Percentiles rank a stretch among this genome's conserved stretches.
phyloP scores from a whole-genome alignment of 495 filamentous ascomycete genomes.

The Talaromyces stipitatus region DNA sequence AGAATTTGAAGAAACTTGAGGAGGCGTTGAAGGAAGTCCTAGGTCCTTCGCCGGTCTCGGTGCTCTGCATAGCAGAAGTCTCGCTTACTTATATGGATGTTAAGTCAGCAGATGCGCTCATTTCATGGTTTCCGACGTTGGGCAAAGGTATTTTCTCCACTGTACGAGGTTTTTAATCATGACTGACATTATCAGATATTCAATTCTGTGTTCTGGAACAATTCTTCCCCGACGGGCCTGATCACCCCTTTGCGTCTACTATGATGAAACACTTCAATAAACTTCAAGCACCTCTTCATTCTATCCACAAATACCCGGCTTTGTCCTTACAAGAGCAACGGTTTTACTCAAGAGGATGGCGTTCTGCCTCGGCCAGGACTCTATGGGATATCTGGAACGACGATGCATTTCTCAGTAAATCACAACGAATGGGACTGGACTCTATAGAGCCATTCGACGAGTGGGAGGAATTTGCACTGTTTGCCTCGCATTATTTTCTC shows the following conservation, averaged over 20 bases:
- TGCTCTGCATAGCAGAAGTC: constrained; percentile 83
- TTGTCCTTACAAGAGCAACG: constrained; percentile 55
- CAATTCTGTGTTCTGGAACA: constrained; percentile 89
- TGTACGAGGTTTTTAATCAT: not conserved
- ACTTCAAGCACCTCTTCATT: constrained; percentile 66
- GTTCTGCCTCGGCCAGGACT: constrained; percentile 46
- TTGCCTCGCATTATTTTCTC: constrained; percentile 79
- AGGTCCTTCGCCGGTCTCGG: constrained; percentile 44
- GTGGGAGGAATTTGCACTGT: constrained; percentile 91
- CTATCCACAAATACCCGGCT: constrained; percentile 61
- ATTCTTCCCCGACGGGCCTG: constrained; percentile 64
- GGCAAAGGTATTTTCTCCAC: constrained; percentile 44
- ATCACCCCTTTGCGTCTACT: constrained; percentile 78
- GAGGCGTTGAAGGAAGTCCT: constrained; percentile 46
- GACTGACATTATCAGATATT: constrained; percentile 17
- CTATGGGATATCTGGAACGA: constrained; percentile 78
- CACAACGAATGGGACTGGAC: constrained; percentile 52
- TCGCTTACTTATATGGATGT: constrained; percentile 87
- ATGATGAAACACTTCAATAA: constrained; percentile 85
- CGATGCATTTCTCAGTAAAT: constrained; percentile 47
- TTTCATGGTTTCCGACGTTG: constrained; percentile 60
- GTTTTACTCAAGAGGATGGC: constrained; percentile 62
- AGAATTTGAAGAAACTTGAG: constrained; percentile 52
- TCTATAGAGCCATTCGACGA: constrained; percentile 80
- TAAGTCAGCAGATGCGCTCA: constrained; percentile 61